Evolutionary conservation across 1,284 basidiomycete species (phyloP), one percentile per base, ranked within the genome.

Genomic region (Ceratobasidium sp.): DNA sequence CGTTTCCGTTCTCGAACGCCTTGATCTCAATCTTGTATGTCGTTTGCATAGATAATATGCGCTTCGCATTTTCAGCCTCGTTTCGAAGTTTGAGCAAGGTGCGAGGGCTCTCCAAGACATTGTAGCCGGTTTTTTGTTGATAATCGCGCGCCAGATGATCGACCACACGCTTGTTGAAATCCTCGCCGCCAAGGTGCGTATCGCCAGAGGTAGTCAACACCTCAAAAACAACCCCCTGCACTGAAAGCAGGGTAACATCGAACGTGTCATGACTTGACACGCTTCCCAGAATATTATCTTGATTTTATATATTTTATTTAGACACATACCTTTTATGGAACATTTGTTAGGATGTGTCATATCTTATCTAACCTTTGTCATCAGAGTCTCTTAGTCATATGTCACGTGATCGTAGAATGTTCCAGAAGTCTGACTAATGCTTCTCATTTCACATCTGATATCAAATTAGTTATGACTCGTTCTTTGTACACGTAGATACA

Each of bases 141-240:
- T 89, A 90, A 82, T 90, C 89, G 77, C 85, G 86, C 70, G 89
- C 87, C 80, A 90, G 86, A 86, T 89, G 86, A 85, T 90, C 88
- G 83, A 90, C 88, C 77, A 90, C 86, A 61, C 86, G 84, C 81
- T 90, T 90, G 84, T 90, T 88, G 80, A 90, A 90, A 86, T 90
- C 89, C 84, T 90, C 89, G 85, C 89, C 89, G 84, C 89, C 89
- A 39, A 61, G 60, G 40, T 79, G 44, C 78, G 89, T 90, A 87
- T 90, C 89, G 86, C 89, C 89, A 78, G 89, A 88, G 79, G 89
- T 90, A 69, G 89, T 88, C 82, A 89, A 84, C 79, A 90, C 89
- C 83, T 89, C 89, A 81, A 90, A 90, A 81, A 90, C 87, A 81
- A 89, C 89, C 80, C 88, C 88, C 82, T 89, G 88, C 81, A 90